A percentile compares a stretch with the other conserved stretches of the same genome.
Evolutionary conservation across 2,329 filamentous ascomycete species (phyloP).

Genomic region (Pyrenophora teres): DNA sequence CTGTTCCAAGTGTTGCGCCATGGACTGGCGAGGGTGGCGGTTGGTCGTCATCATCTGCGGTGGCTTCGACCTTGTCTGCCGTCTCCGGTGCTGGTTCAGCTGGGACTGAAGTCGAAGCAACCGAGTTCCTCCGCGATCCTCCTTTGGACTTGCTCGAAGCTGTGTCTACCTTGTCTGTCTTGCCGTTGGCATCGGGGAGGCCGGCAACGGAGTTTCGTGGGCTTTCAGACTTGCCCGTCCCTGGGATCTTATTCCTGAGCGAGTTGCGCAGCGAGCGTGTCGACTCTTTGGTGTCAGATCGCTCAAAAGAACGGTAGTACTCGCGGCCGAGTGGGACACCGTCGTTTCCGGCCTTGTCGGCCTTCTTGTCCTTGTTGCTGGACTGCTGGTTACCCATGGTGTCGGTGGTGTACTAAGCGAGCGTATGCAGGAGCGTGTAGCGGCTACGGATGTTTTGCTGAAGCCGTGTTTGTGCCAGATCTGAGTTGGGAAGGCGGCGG

Average conservation of each 20-base stretch:
- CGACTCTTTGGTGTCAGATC: constrained; percentile 91
- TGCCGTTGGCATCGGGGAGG: constrained; percentile 56
- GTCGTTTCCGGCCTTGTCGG: constrained; percentile 52
- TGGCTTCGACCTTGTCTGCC: constrained; percentile 41
- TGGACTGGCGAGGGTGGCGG: constrained; percentile 85
- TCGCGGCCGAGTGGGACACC: constrained; percentile 70
- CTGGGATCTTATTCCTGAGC: constrained; percentile 87
- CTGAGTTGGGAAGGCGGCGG: constrained; percentile 21
- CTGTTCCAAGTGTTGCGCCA: constrained; percentile 71
- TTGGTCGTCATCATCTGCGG: constrained; percentile 43
- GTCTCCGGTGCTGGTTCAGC: constrained; percentile 48
- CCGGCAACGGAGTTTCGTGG: constrained; percentile 72
- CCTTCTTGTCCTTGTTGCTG: constrained; percentile 57
- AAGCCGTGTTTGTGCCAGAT: not conserved
- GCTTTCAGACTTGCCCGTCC: constrained; percentile 73
- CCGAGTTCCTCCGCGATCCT: constrained; percentile 43
- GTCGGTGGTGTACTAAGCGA: constrained; percentile 41
- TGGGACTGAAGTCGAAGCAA: constrained; percentile 44
- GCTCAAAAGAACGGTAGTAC: constrained; percentile 83
- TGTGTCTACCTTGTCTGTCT: constrained; percentile 72
- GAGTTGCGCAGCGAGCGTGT: constrained; percentile 80
- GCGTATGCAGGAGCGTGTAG: constrained; percentile 9
- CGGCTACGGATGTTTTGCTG: constrained; percentile 15
- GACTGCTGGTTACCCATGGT: constrained; percentile 79
- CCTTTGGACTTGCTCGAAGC: constrained; percentile 70